Evolutionary conservation across 345 rosid genomes (phyloP), one percentile per base, ranked within the genome.

Genomic region (Pistacia vera): DNA sequence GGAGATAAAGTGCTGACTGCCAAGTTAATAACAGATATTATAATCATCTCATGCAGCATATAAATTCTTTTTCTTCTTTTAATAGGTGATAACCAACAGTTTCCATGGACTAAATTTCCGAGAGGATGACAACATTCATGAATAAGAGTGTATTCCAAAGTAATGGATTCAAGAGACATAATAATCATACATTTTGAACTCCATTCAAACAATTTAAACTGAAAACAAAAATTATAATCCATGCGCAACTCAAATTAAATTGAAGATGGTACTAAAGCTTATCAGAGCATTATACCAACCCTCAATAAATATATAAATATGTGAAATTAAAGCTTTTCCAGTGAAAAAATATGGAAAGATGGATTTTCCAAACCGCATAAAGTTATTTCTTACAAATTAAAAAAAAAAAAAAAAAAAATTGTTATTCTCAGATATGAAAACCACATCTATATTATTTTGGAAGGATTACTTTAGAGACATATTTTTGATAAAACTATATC

Each of bases 361-460:
- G 55, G 56, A 61, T 60, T 33, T 61, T 14, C 28, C 46, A 61
- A 17, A 60, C 18, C 4, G 5, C 17, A 59, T 44, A 3, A 60
- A 72, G 11, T 25, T 44, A 59, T 22, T 65, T 33, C 17, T n/a
- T 73, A 49, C 63, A 4, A 30, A 30, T 30, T 30, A 11, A 30
- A n/a, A n/a, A n/a, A 25, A 25, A 25, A 25, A 6, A 48, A 38
- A 10, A 55, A 49, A 18, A 7, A 51, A 33, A 18, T 10, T 25
- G 35, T 17, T 75, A 46, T 67, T 66, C 73, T 58, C 56, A 33
- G 20, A 11, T 36, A 68, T n/a, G 68, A 28, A 76, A 58, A 33
- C 68, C 28, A 30, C 68, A 12, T 16, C 30, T 17, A 38, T 36
- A 52, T 1, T 41, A 41, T 41, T 49, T 17, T 51, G 13, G 38